A percentile compares a stretch with the other conserved stretches of the same genome.
Conservation (phyloP, 2,329 filamentous ascomycete species). For the Dactylellina sp. region DNA sequence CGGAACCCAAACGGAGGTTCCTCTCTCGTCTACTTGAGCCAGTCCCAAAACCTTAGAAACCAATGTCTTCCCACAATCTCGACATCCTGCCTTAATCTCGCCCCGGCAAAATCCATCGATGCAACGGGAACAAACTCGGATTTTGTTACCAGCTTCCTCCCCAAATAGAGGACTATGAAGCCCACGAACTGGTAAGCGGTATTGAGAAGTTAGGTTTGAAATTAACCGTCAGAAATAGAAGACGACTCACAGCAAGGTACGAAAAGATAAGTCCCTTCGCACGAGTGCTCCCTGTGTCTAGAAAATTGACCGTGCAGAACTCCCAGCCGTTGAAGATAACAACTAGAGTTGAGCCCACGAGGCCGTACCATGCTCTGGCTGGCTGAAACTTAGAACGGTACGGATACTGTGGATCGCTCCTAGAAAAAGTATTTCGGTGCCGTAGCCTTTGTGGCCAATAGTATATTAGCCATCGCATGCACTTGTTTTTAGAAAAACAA, state of each 20-base stretch:
- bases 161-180: constrained; percentile 50
- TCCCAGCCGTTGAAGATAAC: constrained; percentile 56
- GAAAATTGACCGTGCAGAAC: constrained; percentile 42
- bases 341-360: constrained; percentile 55
- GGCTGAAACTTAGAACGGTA: constrained; percentile 61
- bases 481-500: too few relatives aligned
- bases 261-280: constrained; percentile 51
- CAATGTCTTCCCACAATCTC: constrained; percentile 46
- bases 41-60: constrained; percentile 50
- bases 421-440: constrained; percentile 50
- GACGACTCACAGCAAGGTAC: constrained; percentile 38
- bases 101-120: constrained; percentile 54
- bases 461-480: not conserved
- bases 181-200: constrained; percentile 31
- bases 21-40: constrained; percentile 37
- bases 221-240: not conserved
- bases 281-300: constrained; percentile 45
- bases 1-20: too few relatives aligned
- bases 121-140: constrained; percentile 52
- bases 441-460: constrained; percentile 12
- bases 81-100: constrained; percentile 42
- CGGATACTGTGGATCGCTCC: constrained; percentile 59
- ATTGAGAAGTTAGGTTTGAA: not conserved
- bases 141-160: constrained; percentile 44
- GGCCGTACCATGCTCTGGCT: constrained; percentile 60